A percentile compares a stretch with the other conserved stretches of the same genome.
phyloP scores from a whole-genome alignment of 345 rosid genomes.

The Gossypium anomalum region DNA sequence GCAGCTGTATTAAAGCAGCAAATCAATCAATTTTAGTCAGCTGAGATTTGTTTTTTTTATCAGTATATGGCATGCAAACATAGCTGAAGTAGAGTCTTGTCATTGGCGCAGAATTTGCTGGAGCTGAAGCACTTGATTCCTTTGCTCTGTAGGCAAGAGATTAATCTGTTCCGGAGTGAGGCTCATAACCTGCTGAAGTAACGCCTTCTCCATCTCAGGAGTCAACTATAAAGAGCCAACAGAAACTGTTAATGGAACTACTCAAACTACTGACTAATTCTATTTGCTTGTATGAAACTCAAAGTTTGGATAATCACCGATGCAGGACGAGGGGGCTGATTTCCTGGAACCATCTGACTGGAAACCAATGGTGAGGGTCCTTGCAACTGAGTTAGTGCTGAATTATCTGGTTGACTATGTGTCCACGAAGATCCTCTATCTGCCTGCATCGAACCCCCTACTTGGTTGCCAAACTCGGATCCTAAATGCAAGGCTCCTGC shows the following conservation, averaged over 20 bases:
- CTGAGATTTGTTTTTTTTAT: neutral
- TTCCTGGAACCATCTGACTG: conserved; percentile 55
- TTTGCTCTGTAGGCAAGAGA: conserved; percentile 80
- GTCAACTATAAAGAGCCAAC: conserved; percentile 49
- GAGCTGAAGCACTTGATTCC: conserved; percentile 92
- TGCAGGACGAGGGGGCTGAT: conserved; percentile 59
- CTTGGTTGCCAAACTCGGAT: conserved; percentile 52
- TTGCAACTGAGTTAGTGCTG: conserved; percentile 43
- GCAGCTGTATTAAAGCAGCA: neutral
- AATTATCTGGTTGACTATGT: conserved; percentile 55
- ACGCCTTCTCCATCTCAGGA: conserved; percentile 94
- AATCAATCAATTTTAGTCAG: neutral
- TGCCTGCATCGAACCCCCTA: conserved; percentile 46
- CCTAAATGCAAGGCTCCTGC: conserved; percentile 59
- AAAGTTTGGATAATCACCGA: conserved; percentile 34
- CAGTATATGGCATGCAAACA: neutral
- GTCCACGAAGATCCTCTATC: conserved; percentile 85
- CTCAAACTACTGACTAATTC: neutral
- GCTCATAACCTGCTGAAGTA: conserved; percentile 97
- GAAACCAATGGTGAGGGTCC: conserved; percentile 45
- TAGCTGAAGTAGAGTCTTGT: conserved; percentile 74
- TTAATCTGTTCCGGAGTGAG: conserved; percentile 89
- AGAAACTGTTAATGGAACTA: conserved; percentile 3
- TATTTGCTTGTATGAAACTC: neutral
- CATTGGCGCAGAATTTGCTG: conserved; percentile 88